Evolutionary conservation across 768 basidiomycete genomes (phyloP), one percentile per base, ranked within the genome.

Genomic region (Porpolomopsis calyptriformis): DNA sequence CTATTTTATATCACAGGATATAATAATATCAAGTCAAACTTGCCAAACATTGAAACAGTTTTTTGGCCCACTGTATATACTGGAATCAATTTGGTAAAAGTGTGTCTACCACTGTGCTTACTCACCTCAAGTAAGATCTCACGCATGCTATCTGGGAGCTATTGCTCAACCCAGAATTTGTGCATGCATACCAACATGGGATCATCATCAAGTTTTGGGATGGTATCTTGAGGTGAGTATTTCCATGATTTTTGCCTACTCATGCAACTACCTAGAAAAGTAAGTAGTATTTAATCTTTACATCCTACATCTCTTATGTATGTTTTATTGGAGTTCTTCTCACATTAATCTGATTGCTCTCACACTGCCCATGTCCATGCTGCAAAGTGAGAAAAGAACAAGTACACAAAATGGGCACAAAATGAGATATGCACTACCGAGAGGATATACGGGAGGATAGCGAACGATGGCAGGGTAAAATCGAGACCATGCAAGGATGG

Each of bases 261-360:
- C 57, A 1, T 60, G 56, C 5, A 53, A 60, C 43, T 62, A 61
- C 36, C 61, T 53, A 0, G 60, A 62, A 31, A 49, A 49, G 48
- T 49, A 45, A n/a, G n/a, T n/a, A 27, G 31, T 18, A 18, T 16
- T 20, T 16, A 10, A 10, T 14, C 11, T 45, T 8, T 33, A 34
- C n/a, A 23, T 20, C 23, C n/a, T 12, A 20, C 20, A 35, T 38
- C 20, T 41, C n/a, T 25, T 26, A 34, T 25, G n/a, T 0, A 23
- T 33, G 9, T 34, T 27, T 31, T 11, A 45, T 22, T 37, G 60
- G 62, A 45, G 49, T 54, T 27, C 47, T 58, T 3, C 53, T 65
- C 0, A 56, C 62, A 1, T 56, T 55, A 1, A 55, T 61, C 22
- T 49, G 50, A 4, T 52, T 58, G 24, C 48, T 52, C 8, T 58